phyloP scores from a whole-genome alignment of 2,329 filamentous ascomycete genomes.

The Colletotrichum musicola region DNA sequence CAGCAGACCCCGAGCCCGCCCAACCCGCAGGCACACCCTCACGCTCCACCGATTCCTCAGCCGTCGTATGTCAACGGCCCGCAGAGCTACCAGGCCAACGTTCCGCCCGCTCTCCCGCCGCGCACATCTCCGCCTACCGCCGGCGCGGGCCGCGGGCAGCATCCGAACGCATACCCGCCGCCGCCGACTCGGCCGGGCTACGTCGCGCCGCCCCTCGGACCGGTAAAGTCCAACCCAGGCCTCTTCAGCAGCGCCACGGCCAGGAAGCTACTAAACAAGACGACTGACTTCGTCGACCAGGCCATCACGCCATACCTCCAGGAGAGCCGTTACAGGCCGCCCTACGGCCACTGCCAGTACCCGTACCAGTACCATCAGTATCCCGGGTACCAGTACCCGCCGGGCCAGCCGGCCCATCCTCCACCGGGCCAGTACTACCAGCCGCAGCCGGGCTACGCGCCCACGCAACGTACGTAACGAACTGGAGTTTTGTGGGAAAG shows the following conservation, averaged over 20 bases:
- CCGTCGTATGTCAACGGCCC: constrained; percentile 22
- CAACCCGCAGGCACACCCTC: background rate
- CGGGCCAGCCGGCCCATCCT: background rate
- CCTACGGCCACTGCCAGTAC: constrained; percentile 19
- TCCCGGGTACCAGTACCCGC: background rate
- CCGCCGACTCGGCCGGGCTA: constrained; percentile 24
- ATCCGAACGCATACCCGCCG: constrained; percentile 10
- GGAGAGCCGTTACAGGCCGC: constrained; percentile 36
- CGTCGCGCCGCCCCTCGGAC: background rate
- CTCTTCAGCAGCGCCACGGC: constrained; percentile 51
- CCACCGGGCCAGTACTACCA: constrained; percentile 23
- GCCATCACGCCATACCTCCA: constrained; percentile 42
- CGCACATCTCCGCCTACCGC: constrained; percentile 10
- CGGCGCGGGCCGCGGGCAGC: background rate
- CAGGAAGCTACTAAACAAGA: constrained; percentile 52
- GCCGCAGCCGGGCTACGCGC: constrained; percentile 19
- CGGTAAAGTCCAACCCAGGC: constrained; percentile 34
- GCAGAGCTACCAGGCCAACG: constrained; percentile 1
- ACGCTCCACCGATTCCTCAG: constrained; percentile 14
- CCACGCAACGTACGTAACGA: constrained; percentile 30
- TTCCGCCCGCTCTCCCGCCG: constrained; percentile 24
- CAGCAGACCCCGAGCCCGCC: background rate
- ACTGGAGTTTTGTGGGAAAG: background rate
- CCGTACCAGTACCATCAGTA: constrained; percentile 10
- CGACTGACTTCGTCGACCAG: constrained; percentile 50